A percentile compares a stretch with the other conserved stretches of the same genome.
These are phyloP conservation scores for Solanum sparsipilum DNA, from an alignment of 257 asterid species.

Conservation along the genomic window DNA sequence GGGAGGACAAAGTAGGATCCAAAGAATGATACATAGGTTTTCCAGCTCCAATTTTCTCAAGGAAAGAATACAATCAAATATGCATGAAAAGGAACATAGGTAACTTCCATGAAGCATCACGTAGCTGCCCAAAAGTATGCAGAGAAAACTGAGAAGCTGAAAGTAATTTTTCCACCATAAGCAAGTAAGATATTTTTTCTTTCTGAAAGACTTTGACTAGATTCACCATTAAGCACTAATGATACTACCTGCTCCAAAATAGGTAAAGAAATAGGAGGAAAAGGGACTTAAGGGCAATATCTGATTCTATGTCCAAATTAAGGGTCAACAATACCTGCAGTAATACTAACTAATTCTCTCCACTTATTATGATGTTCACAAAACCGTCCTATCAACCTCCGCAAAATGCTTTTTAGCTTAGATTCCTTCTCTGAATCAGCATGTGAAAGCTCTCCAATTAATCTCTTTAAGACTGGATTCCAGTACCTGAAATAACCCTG, in stretches of 20 bases:
- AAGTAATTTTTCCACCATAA: neutral
- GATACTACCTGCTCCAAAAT: neutral
- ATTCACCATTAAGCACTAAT: neutral
- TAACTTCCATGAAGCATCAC: neutral
- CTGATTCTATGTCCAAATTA: conserved; percentile 4
- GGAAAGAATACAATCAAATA: neutral
- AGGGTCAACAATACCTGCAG: conserved; percentile 53
- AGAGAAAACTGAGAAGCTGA: neutral
- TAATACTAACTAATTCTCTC: conserved; percentile 69
- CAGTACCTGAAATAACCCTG: conserved; percentile 91
- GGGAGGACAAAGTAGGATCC: neutral
- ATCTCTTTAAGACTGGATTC: conserved; percentile 60
- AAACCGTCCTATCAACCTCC: conserved; percentile 62
- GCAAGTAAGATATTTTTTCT: neutral
- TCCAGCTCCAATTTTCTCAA: neutral
- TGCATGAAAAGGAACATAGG: neutral
- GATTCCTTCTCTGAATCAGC: conserved; percentile 89
- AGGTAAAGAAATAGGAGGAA: neutral
- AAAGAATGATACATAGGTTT: neutral
- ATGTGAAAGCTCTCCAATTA: conserved; percentile 61
- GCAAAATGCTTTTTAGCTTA: conserved; percentile 77
- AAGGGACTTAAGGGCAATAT: neutral
- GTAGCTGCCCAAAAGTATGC: neutral
- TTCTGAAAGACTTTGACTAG: neutral
- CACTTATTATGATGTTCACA: conserved; percentile 68